A percentile compares a stretch with the other conserved stretches of the same genome.
Conservation (phyloP, 106 monocot genomes). For the Dendrobium officinale region DNA sequence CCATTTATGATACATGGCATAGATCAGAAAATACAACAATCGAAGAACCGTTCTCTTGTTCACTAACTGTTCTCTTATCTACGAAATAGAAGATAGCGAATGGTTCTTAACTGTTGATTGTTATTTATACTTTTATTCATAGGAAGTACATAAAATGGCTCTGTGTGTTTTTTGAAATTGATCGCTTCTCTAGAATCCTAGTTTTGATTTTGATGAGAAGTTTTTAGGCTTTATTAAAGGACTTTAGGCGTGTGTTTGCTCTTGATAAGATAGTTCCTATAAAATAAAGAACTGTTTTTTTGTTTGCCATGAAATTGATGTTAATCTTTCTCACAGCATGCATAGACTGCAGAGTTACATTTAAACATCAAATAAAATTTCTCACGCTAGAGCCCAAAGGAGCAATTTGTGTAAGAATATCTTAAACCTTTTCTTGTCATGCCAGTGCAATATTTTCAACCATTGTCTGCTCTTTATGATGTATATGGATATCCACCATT, state of each 20-base stretch:
- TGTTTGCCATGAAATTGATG: background rate
- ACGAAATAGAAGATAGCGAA: too few species aligned
- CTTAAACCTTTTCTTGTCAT: too few species aligned
- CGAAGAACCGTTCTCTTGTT: too few species aligned
- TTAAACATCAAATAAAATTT: conserved; percentile 53
- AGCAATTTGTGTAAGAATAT: conserved; percentile 48
- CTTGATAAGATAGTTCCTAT: conserved; percentile 39
- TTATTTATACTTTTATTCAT: background rate
- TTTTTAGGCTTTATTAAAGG: conserved; percentile 73
- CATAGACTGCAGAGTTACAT: conserved; percentile 63
- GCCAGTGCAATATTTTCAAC: background rate
- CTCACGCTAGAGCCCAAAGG: conserved; percentile 39
- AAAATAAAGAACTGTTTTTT: background rate
- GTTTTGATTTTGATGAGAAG: conserved; percentile 83
- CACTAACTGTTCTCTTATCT: too few species aligned
- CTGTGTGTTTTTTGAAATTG: conserved; percentile 89
- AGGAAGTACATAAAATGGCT: conserved; percentile 27
- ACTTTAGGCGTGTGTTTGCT: conserved; percentile 67
- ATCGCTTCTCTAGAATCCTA: conserved; percentile 78
- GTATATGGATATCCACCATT: background rate
- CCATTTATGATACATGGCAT: too few species aligned
- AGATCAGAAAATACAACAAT: too few species aligned
- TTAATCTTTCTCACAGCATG: conserved; percentile 27
- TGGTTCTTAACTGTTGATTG: background rate
- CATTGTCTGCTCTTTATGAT: background rate